Base-by-base conservation (phyloP, 2,329 filamentous ascomycete species). In the Penicillium digitatum region DNA sequence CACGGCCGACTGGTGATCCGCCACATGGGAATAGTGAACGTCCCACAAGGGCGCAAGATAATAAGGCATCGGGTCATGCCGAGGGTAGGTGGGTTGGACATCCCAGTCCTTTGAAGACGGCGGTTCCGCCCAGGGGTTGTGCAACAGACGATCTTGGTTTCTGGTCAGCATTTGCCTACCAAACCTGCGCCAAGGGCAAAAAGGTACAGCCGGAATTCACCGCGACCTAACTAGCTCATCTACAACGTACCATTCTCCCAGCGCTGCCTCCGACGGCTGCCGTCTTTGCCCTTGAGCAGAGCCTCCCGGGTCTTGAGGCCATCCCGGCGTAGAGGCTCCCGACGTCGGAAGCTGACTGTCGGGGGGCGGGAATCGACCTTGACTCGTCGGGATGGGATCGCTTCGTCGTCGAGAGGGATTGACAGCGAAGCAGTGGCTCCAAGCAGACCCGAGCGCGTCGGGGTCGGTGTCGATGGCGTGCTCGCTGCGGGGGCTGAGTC, bases 11-110 rank as follows among this genome's bases (percentile, higher is more conserved):
- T 63, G 73, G 22, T 71, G 62, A 67, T 78, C 72, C 16, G 49
- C 57, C 63, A 72, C 65, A 44, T 72, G 70, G 27, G 77, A 70
- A 61, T 78, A 74, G 60, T 79, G 75, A 18, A 81, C 79, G 65
- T 96, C 91, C 90, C 91, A 96, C 59, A 90, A 83, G 16, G 88
- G 84, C 2, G 93, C 93, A 52, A 96, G 81, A 68, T 93, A 91
- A 77, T 97, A 97, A 0, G 92, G 94, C 16, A 96, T 85, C 56
- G 82, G 75, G 43, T 75, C 78, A 66, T 87, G 86, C 48, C 90
- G 82, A 5, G 86, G 87, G 72, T 96, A 84, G 14, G 92, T 94
- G 2, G 93, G 90, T 40, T 83, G 85, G 45, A 93, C 82, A 65
- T 88, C 82, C 87, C 89, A 96, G 75, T 99, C 94, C 55, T 79